Base-by-base conservation (phyloP, 208 protist species). In the Leishmania arabica region DNA sequence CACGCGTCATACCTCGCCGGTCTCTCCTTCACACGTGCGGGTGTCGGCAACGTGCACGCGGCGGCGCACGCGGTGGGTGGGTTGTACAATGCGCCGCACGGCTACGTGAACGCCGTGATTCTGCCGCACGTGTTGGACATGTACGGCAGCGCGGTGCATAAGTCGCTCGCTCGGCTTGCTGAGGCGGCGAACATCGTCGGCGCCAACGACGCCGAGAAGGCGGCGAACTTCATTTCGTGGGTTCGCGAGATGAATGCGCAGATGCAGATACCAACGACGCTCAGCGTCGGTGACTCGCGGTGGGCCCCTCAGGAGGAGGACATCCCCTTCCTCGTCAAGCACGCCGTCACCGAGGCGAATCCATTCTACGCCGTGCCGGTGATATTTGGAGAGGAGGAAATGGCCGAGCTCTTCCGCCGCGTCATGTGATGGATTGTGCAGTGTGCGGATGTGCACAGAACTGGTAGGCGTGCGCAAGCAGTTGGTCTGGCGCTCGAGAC, bases 41-140 rank as follows among this genome's bases (percentile, higher is more conserved):
- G 92, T 77, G 91, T 98, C n/a, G 95, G 93, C 83, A 89, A 96
- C 80, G 88, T 91, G 54, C 95, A 98, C 82, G 93, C 92, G 15
- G 82, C 91, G 9, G 93, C 95, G 42, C 94, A 98, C 82, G 84
- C 88, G 37, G 82, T 98, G 8, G 94, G 95, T 49, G 84, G 86
- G 27, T 65, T 92, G 45, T 97, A 92, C 87, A 82, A 97, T 64
- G 85, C 94, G 58, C 91, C 94, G 49, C 94, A 98, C 85, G 94
- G 95, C 47, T 87, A 89, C 64, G 90, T 91, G n/a, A 97, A 97
- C 82, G 92, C 93, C 0, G 75, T 98, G 1, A 82, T 96, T 27
- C 86, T 98, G 51, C 91, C 88, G 24, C 89, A 93, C 75, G 86
- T 94, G 31, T 84, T 95, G n/a, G 83, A 91, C 9, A 85, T 86